Conservation (phyloP, 176 grass and related monocot species). For the bread wheat (Triticum aestivum) region IWGSC_CS_RefSeq_v2.1 NC_057814.1:71627537-71628036, state of each 20-base stretch:
- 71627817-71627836: not conserved
- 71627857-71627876: not conserved
- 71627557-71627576: not conserved
- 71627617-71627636: not conserved
- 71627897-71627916: slow-evolving; percentile 88
- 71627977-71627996: slow-evolving; percentile 78
- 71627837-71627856: not conserved
- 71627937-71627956: slow-evolving; percentile 87
- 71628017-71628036: slow-evolving; percentile 93
- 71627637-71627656: not conserved
- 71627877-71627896: slow-evolving; percentile 37
- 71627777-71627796: slow-evolving; percentile 72
- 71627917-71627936: slow-evolving; percentile 82
- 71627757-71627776: slow-evolving; percentile 74
- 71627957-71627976: slow-evolving; percentile 84
- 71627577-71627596: not conserved
- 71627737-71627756: slow-evolving; percentile 56
- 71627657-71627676: not conserved
- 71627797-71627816: slow-evolving; percentile 58
- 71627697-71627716: slow-evolving; percentile 25
- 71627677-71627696: not conserved
- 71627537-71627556: not conserved
- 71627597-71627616: not conserved
- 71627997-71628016: slow-evolving; percentile 85
- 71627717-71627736: slow-evolving; percentile 78